Evolutionary conservation across 495 filamentous ascomycete species (phyloP).

Genomic region (Neurospora sp.): DNA sequence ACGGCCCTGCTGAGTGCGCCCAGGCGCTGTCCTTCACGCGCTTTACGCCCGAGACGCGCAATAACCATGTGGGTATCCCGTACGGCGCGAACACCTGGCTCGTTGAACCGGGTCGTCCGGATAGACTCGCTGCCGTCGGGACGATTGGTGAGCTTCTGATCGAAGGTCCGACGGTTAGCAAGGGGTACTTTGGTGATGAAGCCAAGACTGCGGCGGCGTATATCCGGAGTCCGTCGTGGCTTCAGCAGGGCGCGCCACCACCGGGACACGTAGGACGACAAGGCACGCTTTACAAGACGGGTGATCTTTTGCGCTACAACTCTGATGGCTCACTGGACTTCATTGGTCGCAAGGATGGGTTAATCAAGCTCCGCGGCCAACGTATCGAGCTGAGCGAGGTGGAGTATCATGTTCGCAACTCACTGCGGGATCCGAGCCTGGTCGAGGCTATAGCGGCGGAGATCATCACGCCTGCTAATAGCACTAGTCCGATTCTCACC

Average conservation of each 20-base stretch:
- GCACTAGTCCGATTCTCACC: neutral
- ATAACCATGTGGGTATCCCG: neutral
- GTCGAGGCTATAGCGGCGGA: neutral
- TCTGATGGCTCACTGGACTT: slow-evolving; percentile 44
- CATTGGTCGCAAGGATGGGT: slow-evolving; percentile 28
- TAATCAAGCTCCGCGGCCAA: slow-evolving; percentile 31
- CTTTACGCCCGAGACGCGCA: neutral
- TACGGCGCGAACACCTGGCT: slow-evolving; percentile 10
- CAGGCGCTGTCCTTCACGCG: neutral
- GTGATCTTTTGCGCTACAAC: slow-evolving; percentile 47
- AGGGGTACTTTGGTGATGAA: neutral
- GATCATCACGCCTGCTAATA: neutral
- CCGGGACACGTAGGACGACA: neutral
- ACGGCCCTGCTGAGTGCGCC: slow-evolving; percentile 46
- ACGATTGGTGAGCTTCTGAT: slow-evolving; percentile 38
- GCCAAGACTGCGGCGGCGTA: slow-evolving; percentile 20
- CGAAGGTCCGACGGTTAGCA: slow-evolving; percentile 34
- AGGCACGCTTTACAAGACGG: slow-evolving; percentile 45
- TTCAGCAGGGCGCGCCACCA: neutral
- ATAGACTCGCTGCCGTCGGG: slow-evolving; percentile 30
- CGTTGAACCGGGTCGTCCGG: slow-evolving; percentile 19
- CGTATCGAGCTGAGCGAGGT: slow-evolving; percentile 41
- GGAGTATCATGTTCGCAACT: slow-evolving; percentile 37
- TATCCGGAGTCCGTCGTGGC: slow-evolving; percentile 29
- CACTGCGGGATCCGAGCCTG: neutral